Evolutionary conservation across 345 rosid species (phyloP).

Genomic region (Eucalyptus virginea): DNA sequence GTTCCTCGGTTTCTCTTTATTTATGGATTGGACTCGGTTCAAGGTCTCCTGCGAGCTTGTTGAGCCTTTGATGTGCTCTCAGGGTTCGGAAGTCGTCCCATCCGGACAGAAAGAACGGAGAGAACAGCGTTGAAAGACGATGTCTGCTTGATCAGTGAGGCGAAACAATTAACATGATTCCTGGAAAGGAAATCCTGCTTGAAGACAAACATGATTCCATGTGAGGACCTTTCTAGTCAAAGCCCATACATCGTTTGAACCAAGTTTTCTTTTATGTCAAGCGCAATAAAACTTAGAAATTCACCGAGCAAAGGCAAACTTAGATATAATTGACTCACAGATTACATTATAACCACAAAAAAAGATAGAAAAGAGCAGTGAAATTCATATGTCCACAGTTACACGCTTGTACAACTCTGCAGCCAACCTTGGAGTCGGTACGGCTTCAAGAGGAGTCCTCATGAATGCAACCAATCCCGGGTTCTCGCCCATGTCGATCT

Average conservation of each 20-base stretch:
- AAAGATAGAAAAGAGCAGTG: not conserved
- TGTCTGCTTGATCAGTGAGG: not conserved
- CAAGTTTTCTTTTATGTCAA: not conserved
- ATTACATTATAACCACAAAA: not conserved
- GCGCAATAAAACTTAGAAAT: not conserved
- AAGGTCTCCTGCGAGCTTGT: not conserved
- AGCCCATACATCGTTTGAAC: not conserved
- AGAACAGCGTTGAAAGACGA: not conserved
- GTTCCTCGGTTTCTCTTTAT: not conserved
- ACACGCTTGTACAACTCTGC: not conserved
- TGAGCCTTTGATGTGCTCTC: not conserved
- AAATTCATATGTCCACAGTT: not conserved
- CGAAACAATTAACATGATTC: not conserved
- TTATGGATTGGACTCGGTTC: not conserved
- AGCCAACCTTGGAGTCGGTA: slow-evolving; percentile 15
- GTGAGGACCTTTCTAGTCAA: not conserved
- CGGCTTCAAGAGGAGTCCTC: slow-evolving; percentile 20
- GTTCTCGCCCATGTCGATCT: slow-evolving; percentile 4
- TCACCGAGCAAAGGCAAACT: not conserved
- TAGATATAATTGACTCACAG: not conserved
- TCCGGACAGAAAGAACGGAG: not conserved
- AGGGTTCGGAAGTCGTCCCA: not conserved
- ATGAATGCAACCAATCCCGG: slow-evolving; percentile 26
- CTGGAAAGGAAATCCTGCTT: not conserved
- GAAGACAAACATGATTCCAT: not conserved